Conservation (phyloP, 768 basidiomycete genomes). For the Punctularia strigosozonata region DNA sequence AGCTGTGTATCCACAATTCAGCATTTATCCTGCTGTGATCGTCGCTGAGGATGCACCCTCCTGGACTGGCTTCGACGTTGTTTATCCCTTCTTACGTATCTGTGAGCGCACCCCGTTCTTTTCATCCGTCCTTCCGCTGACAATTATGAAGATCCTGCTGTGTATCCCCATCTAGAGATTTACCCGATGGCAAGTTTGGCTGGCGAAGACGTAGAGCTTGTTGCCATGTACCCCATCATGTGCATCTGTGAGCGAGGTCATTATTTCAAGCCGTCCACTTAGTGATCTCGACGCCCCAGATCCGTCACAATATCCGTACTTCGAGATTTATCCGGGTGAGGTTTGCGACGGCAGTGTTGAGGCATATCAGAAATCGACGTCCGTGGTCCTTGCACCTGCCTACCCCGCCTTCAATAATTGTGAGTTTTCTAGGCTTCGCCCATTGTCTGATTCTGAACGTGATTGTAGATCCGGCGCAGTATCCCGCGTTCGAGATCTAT, state of each 20-base stretch:
- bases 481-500: conserved; percentile 16
- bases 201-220: conserved; percentile 2
- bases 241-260: conserved; percentile 6
- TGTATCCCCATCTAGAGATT: conserved; percentile 12
- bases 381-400: neutral
- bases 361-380: neutral
- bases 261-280: neutral
- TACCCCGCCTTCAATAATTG: conserved; percentile 11
- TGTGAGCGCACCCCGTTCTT: too few relatives aligned
- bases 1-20: conserved; percentile 25
- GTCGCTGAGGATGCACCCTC: neutral
- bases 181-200: conserved; percentile 2
- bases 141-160: conserved; percentile 11
- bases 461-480: conserved; percentile 4
- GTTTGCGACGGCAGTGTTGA: neutral
- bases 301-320: conserved; percentile 10
- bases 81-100: neutral
- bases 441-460: conserved; percentile 1
- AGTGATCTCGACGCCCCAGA: conserved; percentile 3
- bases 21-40: conserved; percentile 10
- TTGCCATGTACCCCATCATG: conserved; percentile 7
- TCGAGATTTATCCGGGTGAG: conserved; percentile 14
- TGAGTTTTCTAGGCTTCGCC: conserved; percentile 1
- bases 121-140: too few relatives aligned
- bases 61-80: neutral